Evolutionary conservation across 2,329 filamentous ascomycete genomes (phyloP).

Genomic region (Bipolaris oryzae): DNA sequence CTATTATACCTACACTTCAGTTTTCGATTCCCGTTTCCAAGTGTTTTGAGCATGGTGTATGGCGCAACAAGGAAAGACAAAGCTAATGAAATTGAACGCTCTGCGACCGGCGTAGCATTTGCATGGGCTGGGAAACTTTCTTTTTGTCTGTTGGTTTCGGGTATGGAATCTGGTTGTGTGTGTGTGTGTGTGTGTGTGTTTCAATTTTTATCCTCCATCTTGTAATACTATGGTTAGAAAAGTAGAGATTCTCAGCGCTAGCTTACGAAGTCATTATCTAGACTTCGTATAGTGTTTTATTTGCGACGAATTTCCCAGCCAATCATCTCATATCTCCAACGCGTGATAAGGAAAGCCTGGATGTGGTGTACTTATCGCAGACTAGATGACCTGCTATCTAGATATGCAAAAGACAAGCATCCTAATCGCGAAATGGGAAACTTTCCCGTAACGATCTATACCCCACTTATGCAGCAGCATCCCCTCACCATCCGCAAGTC

Average conservation of each 20-base stretch:
- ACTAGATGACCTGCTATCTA: no score
- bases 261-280: not conserved
- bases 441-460: not conserved
- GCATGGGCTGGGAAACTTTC: conserved; percentile 3
- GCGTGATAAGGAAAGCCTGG: no score
- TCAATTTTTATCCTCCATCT: not conserved
- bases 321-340: no score
- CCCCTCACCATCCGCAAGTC: not conserved
- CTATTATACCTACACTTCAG: not conserved
- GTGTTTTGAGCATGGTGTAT: conserved; percentile 17
- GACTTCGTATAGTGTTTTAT: not conserved
- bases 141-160: not conserved
- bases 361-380: no score
- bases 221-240: conserved; percentile 3
- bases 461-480: not conserved
- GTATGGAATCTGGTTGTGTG: not conserved
- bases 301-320: not conserved
- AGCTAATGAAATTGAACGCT: conserved; percentile 15
- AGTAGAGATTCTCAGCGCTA: not conserved
- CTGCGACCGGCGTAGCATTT: conserved; percentile 11
- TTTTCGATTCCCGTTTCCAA: not conserved
- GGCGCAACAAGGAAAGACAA: conserved; percentile 13
- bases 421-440: no score
- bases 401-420: no score
- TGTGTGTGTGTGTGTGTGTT: not conserved